Evolutionary conservation across 352 stramenopile species (phyloP), one percentile per base, ranked within the genome.

Genomic region (Phytophthora pseudosyringae): DNA sequence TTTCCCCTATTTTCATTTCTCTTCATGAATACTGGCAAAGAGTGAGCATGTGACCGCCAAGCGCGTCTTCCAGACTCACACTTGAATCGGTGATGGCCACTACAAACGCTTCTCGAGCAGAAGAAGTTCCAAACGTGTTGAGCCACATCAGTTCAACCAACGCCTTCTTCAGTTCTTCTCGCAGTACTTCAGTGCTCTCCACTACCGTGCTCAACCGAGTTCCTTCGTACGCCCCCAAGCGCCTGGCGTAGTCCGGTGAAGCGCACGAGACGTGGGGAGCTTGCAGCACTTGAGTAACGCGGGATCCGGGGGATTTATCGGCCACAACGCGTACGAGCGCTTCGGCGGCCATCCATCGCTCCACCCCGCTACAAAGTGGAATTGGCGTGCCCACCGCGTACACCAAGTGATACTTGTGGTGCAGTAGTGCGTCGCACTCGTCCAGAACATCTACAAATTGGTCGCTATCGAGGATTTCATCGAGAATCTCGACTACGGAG

Each of bases 321-420:
- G n/a, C 18, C 5, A 89, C 11, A 0, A 76, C 61, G 5, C 60
- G 67, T 8, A 91, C 45, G 7, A 89, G 43, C 0, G 69, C 65
- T 50, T 97, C 73, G 4, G 80, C 78, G 18, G 63, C 77, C 7
- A 73, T 64, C 75, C 80, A 94, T 35, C 90, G 69, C 29, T 81
- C 55, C 5, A 73, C 47, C 0, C 84, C 84, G 32, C 58, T 69
- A 33, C 77, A 78, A 6, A 97, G 78, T 7, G 59, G 50, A 5
- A 67, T 54, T 3, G 79, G 59, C 0, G 35, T 65, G 0, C 90
- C 89, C 2, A 95, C 75, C 1, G 90, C 86, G 56, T 98, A 97
- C 38, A 97, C 80, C 16, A 97, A 80, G 43, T 97, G 90, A 58
- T 95, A 97, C 12, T 83, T 81, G 67, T 97, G 84, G 25, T 93